phyloP scores from a whole-genome alignment of 768 basidiomycete genomes.

The Roridomyces roridus region DNA sequence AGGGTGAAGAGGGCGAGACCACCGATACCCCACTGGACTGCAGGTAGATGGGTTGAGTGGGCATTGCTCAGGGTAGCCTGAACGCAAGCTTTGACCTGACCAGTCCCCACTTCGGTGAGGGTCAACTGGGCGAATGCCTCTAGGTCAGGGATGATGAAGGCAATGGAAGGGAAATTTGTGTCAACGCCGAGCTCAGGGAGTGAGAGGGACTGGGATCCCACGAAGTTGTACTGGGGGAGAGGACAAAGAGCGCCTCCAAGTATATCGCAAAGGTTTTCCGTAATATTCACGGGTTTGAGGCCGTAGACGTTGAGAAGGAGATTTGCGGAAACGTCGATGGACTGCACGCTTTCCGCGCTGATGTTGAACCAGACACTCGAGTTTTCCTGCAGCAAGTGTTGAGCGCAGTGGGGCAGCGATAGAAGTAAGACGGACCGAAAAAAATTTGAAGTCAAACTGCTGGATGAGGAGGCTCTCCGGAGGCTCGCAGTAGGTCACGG shows the following conservation, averaged over 20 bases:
- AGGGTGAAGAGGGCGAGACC: slow-evolving; percentile 67
- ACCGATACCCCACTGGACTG: slow-evolving; percentile 81
- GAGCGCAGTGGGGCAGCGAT: too few relatives aligned
- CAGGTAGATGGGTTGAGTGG: slow-evolving; percentile 75
- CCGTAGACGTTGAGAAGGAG: slow-evolving; percentile 90
- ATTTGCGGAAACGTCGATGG: slow-evolving; percentile 83
- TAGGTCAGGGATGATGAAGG: slow-evolving; percentile 88
- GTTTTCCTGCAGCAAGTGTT: too few relatives aligned
- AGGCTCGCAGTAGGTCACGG: slow-evolving; percentile 85
- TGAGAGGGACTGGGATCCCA: slow-evolving; percentile 74
- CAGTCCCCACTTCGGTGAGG: slow-evolving; percentile 71
- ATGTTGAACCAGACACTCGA: too few relatives aligned
- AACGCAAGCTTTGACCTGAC: slow-evolving; percentile 83
- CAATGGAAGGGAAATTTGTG: slow-evolving; percentile 73
- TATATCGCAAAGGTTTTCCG: slow-evolving; percentile 85
- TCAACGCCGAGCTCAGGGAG: slow-evolving; percentile 65
- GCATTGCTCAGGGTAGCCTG: slow-evolving; percentile 94
- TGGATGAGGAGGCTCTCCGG: slow-evolving; percentile 82
- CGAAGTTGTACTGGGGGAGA: slow-evolving; percentile 84
- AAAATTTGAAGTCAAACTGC: slow-evolving; percentile 77
- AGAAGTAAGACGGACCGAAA: slow-evolving; percentile 76
- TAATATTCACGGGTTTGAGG: slow-evolving; percentile 78
- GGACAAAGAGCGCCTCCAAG: slow-evolving; percentile 85
- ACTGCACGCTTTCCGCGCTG: slow-evolving; percentile 85
- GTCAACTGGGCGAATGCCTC: slow-evolving; percentile 88